Evolutionary conservation across 192 early-diverging fungal genomes (phyloP).

Genomic region (Coemansia sp.): DNA sequence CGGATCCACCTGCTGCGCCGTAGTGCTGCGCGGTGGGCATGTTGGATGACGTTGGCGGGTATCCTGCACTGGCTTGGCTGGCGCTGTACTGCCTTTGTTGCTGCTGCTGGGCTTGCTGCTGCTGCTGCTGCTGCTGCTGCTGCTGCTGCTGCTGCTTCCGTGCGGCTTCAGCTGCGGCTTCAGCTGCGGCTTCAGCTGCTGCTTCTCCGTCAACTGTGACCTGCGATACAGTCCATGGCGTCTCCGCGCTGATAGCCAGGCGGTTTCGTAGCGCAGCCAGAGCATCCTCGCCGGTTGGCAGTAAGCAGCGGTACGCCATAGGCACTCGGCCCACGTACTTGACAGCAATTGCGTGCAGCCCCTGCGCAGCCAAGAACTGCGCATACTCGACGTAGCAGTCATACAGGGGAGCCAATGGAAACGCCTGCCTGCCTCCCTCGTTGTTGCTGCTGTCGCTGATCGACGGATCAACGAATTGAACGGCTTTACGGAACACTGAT

Average conservation of each 20-base stretch:
- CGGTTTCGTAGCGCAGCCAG: conserved; percentile 77
- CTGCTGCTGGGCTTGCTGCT: conserved; percentile 6
- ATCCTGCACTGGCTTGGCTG: not conserved
- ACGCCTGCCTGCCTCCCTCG: conserved; percentile 45
- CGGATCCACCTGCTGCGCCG: not conserved
- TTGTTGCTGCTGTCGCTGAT: conserved; percentile 10
- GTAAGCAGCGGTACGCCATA: conserved; percentile 55
- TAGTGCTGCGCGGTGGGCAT: conserved; percentile 44
- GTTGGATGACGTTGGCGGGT: conserved; percentile 6
- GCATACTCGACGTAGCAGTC: conserved; percentile 90
- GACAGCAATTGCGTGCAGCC: conserved; percentile 73
- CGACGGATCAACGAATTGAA: conserved; percentile 85
- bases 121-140: conserved; percentile 10
- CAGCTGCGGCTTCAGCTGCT: conserved; percentile 13
- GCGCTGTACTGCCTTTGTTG: conserved; percentile 11
- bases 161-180: conserved; percentile 15
- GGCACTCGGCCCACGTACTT: conserved; percentile 81
- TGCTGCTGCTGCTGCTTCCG: conserved; percentile 16
- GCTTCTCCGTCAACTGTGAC: conserved; percentile 21
- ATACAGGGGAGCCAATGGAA: conserved; percentile 72
- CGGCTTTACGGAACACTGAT: conserved; percentile 89
- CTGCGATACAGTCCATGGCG: conserved; percentile 47
- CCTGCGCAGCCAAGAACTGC: conserved; percentile 71
- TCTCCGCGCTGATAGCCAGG: conserved; percentile 41
- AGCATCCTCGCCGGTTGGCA: conserved; percentile 31